Evolutionary conservation across 1,284 basidiomycete genomes (phyloP).

Genomic region (Puccinia coronata): DNA sequence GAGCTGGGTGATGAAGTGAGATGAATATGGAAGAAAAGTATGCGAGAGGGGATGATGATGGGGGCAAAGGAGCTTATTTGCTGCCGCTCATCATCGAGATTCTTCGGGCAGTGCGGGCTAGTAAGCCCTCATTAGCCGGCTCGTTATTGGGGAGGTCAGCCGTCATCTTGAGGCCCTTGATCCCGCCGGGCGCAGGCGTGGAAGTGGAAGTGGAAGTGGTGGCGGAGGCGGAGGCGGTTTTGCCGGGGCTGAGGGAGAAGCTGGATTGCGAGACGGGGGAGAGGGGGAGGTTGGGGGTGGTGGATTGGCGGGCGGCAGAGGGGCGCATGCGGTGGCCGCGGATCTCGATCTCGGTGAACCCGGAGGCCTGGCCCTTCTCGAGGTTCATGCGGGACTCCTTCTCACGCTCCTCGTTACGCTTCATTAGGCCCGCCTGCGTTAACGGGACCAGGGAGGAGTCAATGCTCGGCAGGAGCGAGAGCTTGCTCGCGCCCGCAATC

Average conservation of each 20-base stretch:
- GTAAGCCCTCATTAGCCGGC: conserved; percentile 18
- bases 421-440: conserved; percentile 72
- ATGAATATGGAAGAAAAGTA: not conserved
- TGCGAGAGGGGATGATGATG: not conserved
- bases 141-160: not conserved
- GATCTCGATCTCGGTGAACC: conserved; percentile 70
- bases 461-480: conserved; percentile 52
- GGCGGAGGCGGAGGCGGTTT: not conserved
- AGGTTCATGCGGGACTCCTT: conserved; percentile 71
- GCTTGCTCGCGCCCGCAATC: conserved; percentile 54
- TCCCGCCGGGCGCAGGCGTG: conserved; percentile 1
- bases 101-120: conserved; percentile 34
- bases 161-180: conserved; percentile 42
- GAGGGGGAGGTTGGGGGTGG: conserved; percentile 19
- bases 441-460: conserved; percentile 66
- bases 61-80: not conserved
- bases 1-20: too few species aligned
- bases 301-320: conserved; percentile 2
- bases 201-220: not conserved
- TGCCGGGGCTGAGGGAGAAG: not conserved
- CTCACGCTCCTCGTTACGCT: conserved; percentile 76
- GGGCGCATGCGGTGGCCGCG: conserved; percentile 41
- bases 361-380: conserved; percentile 69
- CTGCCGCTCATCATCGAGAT: conserved; percentile 38
- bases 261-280: conserved; percentile 3